Evolutionary conservation across 257 asterid species (phyloP).

Genomic region (Solanum virginianum): DNA sequence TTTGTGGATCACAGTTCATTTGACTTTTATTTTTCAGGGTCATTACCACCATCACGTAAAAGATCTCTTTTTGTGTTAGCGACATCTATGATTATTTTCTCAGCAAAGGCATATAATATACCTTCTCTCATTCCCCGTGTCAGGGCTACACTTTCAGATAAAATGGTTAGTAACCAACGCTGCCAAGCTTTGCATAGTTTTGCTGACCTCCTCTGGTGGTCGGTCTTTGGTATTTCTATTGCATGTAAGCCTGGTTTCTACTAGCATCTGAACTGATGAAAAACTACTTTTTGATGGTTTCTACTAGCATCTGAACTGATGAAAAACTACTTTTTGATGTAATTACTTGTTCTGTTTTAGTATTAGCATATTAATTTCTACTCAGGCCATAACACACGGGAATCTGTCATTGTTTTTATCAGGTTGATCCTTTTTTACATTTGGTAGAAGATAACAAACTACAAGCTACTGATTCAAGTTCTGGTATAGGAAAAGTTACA

Average conservation of each 20-base stretch:
- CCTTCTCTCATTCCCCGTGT: constrained; percentile 40
- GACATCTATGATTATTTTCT: constrained; percentile 72
- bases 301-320: neutral
- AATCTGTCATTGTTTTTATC: neutral
- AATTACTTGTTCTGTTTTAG: neutral
- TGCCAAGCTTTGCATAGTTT: neutral
- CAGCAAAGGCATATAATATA: constrained; percentile 64
- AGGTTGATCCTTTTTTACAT: constrained; percentile 86
- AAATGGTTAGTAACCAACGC: constrained; percentile 33
- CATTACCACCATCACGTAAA: constrained; percentile 73
- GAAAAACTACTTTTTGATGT: neutral
- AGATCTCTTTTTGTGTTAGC: constrained; percentile 90
- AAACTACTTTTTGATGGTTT: neutral
- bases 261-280: neutral
- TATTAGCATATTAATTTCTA: neutral
- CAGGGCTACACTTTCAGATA: constrained; percentile 39
- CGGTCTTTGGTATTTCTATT: neutral
- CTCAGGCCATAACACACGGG: neutral
- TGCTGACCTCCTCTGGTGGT: neutral
- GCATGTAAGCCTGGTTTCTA: neutral
- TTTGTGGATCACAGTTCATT: neutral
- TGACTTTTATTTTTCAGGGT: constrained; percentile 36
- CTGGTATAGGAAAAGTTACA: constrained; percentile 13
- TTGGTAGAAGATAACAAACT: constrained; percentile 76
- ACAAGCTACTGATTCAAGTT: constrained; percentile 41